These are phyloP conservation scores for Fusarium euwallaceae DNA, from an alignment of 2,329 filamentous ascomycete species.

Conservation along the genomic window DNA sequence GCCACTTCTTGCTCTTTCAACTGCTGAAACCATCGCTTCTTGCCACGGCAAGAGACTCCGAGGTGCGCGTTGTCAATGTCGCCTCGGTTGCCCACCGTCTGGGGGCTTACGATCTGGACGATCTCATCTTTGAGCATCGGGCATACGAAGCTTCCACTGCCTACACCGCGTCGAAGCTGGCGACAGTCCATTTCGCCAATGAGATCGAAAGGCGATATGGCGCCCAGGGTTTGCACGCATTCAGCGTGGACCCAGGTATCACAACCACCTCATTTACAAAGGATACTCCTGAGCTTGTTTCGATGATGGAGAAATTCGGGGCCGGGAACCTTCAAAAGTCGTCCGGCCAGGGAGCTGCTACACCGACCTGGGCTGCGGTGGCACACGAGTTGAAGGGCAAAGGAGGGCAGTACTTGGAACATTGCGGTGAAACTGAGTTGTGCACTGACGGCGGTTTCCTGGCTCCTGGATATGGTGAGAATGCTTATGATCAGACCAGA, in stretches of 20 bases:
- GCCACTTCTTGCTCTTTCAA: slow-evolving; percentile 13
- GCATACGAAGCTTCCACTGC: neutral
- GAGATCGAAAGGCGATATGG: slow-evolving; percentile 5
- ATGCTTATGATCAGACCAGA: neutral
- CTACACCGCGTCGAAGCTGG: neutral
- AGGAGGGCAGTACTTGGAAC: slow-evolving; percentile 1
- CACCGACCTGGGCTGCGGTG: neutral
- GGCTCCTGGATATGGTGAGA: neutral
- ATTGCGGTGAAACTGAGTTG: slow-evolving; percentile 4
- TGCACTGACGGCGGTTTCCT: neutral
- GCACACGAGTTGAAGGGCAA: slow-evolving; percentile 4
- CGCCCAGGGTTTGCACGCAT: neutral
- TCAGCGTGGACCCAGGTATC: slow-evolving; percentile 9
- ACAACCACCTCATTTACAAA: neutral
- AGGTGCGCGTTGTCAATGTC: neutral
- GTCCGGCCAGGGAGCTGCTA: neutral
- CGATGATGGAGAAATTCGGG: slow-evolving; percentile 1
- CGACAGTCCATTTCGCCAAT: neutral
- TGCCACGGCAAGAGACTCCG: neutral
- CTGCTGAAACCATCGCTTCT: neutral
- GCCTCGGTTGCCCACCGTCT: slow-evolving; percentile 4
- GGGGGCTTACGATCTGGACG: neutral
- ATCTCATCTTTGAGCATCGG: neutral
- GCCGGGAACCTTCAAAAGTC: neutral
- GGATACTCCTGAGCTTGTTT: neutral